A percentile compares a stretch with the other conserved stretches of the same genome.
These are phyloP conservation scores for Cyclotella cryptica DNA, from an alignment of 108 stramenopile species.

Conservation along the genomic window DNA sequence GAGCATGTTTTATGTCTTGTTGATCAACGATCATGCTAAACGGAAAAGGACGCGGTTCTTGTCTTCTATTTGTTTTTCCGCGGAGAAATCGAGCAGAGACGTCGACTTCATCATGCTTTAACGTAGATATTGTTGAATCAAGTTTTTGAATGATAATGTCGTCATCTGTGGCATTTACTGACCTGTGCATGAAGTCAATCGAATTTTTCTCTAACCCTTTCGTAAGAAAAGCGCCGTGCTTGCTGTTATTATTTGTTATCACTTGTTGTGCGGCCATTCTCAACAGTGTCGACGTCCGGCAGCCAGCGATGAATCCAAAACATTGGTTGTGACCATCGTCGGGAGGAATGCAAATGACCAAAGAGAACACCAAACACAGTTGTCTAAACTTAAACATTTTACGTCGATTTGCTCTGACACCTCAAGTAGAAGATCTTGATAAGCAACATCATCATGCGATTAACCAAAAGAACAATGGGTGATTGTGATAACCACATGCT, in stretches of 20 bases:
- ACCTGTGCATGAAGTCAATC: no score
- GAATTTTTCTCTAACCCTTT: no score
- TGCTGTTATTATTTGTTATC: neutral
- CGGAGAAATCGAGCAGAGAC: no score
- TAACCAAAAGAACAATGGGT: no score
- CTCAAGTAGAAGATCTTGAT: no score
- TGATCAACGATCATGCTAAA: conserved; percentile 74
- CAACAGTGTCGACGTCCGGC: neutral
- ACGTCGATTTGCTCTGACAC: no score
- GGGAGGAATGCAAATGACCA: neutral
- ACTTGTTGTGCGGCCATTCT: neutral
- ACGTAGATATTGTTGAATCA: neutral
- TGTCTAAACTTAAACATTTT: neutral
- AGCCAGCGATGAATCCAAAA: neutral
- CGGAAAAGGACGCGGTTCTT: conserved; percentile 61
- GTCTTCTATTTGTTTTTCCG: conserved; percentile 1
- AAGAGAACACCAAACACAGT: neutral
- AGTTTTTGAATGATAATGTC: neutral
- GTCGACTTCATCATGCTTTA: no score
- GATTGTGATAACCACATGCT: no score
- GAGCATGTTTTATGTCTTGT: conserved; percentile 69
- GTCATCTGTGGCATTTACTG: no score
- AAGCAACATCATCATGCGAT: no score
- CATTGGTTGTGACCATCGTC: neutral
- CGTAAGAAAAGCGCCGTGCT: no score